These are phyloP conservation scores for Trichoderma atrobrunneum DNA, from an alignment of 2,329 filamentous ascomycete genomes.

Conservation along the genomic window DNA sequence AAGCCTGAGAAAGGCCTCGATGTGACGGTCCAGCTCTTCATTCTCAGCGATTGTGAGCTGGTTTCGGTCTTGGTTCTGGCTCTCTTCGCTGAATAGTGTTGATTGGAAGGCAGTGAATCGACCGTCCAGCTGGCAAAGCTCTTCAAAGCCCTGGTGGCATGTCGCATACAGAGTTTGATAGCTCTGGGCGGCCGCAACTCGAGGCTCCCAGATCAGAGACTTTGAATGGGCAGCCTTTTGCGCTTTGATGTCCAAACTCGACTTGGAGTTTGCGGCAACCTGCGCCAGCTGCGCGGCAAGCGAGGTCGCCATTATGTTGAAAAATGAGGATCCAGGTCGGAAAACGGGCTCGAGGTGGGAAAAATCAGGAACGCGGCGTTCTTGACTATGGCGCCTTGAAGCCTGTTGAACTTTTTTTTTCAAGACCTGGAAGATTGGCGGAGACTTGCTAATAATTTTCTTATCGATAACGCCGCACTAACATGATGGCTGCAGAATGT, in stretches of 20 bases:
- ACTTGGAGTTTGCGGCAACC: slow-evolving; percentile 85
- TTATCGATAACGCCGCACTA: slow-evolving; percentile 34
- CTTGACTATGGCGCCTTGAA: slow-evolving; percentile 25
- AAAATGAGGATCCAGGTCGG: slow-evolving; percentile 24
- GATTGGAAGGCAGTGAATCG: slow-evolving; percentile 72
- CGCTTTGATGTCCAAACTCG: slow-evolving; percentile 87
- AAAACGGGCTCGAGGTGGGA: background rate
- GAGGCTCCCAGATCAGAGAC: slow-evolving; percentile 88
- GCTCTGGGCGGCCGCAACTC: slow-evolving; percentile 80
- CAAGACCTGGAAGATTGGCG: slow-evolving; percentile 22
- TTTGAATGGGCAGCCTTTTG: slow-evolving; percentile 90
- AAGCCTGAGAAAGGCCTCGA: slow-evolving; percentile 81
- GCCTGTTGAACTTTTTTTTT: slow-evolving; percentile 32
- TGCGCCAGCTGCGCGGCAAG: slow-evolving; percentile 92
- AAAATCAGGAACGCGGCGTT: slow-evolving; percentile 25
- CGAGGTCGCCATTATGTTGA: slow-evolving; percentile 68
- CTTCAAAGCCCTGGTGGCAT: slow-evolving; percentile 85
- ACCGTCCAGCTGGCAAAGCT: slow-evolving; percentile 81
- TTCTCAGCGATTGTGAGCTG: slow-evolving; percentile 83
- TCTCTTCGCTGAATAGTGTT: slow-evolving; percentile 90
- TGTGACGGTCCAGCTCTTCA: slow-evolving; percentile 69
- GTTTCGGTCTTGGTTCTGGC: slow-evolving; percentile 80
- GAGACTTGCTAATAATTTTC: slow-evolving; percentile 21
- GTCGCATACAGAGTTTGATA: slow-evolving; percentile 86
- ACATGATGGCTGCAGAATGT: background rate